A percentile compares a stretch with the other conserved stretches of the same genome.
Conservation (phyloP, 169 alveolate species). For the Plasmodium cynomolgi region DNA sequence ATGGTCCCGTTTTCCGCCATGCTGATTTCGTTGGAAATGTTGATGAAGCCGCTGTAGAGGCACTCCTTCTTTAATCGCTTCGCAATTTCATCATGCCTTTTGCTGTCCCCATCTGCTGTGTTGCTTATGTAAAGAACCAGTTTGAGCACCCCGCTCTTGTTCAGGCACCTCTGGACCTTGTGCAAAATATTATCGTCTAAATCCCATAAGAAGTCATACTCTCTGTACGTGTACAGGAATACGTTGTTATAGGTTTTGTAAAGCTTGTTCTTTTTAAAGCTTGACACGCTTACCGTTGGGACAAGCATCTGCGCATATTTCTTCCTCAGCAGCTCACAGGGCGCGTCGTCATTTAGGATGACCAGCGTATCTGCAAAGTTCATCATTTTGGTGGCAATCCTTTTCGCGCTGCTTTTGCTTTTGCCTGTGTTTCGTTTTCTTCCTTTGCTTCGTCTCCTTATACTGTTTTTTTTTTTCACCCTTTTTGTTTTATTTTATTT, state of each 20-base stretch:
- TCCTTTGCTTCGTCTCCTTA: background rate
- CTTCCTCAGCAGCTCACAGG: constrained; percentile 52
- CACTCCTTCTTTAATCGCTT: constrained; percentile 44
- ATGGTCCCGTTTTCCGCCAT: constrained; percentile 48
- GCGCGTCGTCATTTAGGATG: constrained; percentile 65
- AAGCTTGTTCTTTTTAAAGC: constrained; percentile 29
- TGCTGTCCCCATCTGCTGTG: background rate
- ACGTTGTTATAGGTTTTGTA: constrained; percentile 47
- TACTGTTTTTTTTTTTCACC: background rate
- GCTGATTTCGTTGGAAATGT: constrained; percentile 20
- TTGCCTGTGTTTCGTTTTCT: background rate
- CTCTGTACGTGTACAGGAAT: constrained; percentile 40
- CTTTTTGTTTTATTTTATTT: background rate
- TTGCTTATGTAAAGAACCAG: constrained; percentile 34
- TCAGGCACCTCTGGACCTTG: constrained; percentile 49
- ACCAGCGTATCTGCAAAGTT: constrained; percentile 47
- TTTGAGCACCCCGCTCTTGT: constrained; percentile 37
- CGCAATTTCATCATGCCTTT: constrained; percentile 15
- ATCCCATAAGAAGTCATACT: constrained; percentile 55
- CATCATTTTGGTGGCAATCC: constrained; percentile 23
- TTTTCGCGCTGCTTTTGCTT: background rate
- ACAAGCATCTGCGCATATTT: constrained; percentile 37
- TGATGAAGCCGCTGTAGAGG: constrained; percentile 52
- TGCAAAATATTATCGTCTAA: constrained; percentile 39
- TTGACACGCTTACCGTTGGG: constrained; percentile 58